Base-by-base conservation (phyloP, 2,329 filamentous ascomycete species). In the Penicillium sp. region DNA sequence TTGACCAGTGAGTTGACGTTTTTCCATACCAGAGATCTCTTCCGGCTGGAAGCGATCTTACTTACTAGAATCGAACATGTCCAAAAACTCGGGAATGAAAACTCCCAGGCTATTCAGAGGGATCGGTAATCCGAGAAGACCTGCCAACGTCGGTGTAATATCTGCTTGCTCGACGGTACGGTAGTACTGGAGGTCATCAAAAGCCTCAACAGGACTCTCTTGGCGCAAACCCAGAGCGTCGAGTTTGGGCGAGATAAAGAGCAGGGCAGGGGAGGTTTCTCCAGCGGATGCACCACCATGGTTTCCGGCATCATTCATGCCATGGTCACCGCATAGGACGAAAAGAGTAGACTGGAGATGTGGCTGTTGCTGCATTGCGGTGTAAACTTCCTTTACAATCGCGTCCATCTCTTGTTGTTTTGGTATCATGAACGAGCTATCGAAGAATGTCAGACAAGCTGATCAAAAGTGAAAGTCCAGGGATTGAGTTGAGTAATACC, bases 241-340 rank as follows among this genome's bases (percentile, higher is more conserved):
- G 45, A 96, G 82, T 70, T 92, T 95, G 0, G 94, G 92, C 2
- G 92, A 95, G 64, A 96, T 86, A 74, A 99, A 98, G 20, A 97
- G 85, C 10, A 99, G 79, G 15, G 95, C 95, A 0, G 95, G 90
- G 0, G 94, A 97, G 1, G 95, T 98, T 79, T 99, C 95, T 45
- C 95, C 94, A 1, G 92, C 86, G 0, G 93, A 93, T 10, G 94
- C 97, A 41, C 94, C 95, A 34, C 95, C 95, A 73, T 99, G 95
- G 67, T 98, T 98, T 2, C 95, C 95, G 20, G 91, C 95, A 68
- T 98, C 94, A 68, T 98, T 99, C 95, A 99, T 99, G n/a, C 95
- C 95, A 73, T 99, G 95, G 69, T 99, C 96, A 57, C 95, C 95
- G 58, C 89, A 92, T 6, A 99, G 78, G 3, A 99, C 88, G 48